Percentiles rank a stretch among this genome's conserved stretches.
These are phyloP conservation scores for Friedmanniomyces simplex DNA, from an alignment of 495 filamentous ascomycete species.

Conservation along the genomic window DNA sequence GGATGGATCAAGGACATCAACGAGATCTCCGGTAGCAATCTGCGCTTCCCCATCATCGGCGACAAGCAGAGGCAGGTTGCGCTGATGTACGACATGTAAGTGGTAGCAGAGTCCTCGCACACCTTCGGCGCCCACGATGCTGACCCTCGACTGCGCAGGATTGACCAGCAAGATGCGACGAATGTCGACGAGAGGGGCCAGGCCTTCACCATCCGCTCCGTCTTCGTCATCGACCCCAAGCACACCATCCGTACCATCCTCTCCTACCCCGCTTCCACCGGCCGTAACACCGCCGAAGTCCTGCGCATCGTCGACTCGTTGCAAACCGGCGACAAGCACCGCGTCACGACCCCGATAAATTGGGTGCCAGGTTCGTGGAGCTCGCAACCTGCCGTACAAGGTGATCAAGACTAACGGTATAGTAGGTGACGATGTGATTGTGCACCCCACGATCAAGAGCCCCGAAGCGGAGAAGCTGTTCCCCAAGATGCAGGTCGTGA, in stretches of 20 bases:
- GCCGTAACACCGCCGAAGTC: conserved; percentile 92
- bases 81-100: conserved; percentile 87
- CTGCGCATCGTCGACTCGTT: conserved; percentile 92
- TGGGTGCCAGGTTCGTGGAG: conserved; percentile 20
- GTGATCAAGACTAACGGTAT: neutral
- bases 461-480: conserved; percentile 81
- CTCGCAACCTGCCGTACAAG: too few species aligned
- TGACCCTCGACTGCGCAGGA: conserved; percentile 37
- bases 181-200: conserved; percentile 79
- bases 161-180: conserved; percentile 72
- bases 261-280: conserved; percentile 93
- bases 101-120: conserved; percentile 1
- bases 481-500: conserved; percentile 82
- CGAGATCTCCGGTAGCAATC: conserved; percentile 44
- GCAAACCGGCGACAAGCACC: conserved; percentile 94
- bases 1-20: conserved; percentile 59
- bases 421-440: conserved; percentile 67
- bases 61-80: conserved; percentile 93
- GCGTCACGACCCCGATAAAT: conserved; percentile 63
- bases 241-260: conserved; percentile 96
- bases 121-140: neutral
- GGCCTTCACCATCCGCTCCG: conserved; percentile 96
- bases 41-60: conserved; percentile 79
- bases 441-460: conserved; percentile 78
- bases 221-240: conserved; percentile 98